Percentiles rank a stretch among this genome's conserved stretches.
Conservation (phyloP, 805 yeast genomes). For the Candida railenensis region DNA sequence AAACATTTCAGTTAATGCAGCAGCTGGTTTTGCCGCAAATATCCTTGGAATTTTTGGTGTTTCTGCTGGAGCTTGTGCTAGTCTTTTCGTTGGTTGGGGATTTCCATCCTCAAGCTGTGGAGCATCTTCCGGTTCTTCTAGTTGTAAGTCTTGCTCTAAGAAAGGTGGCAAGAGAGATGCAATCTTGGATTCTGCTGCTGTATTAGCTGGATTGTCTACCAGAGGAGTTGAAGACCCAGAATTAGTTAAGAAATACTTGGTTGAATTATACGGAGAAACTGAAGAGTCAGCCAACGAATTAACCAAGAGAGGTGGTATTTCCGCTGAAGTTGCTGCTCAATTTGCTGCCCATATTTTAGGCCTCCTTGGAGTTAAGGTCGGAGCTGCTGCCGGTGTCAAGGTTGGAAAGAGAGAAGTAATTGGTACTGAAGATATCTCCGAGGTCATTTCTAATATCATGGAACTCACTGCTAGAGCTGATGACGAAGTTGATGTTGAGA, state of each 20-base stretch:
- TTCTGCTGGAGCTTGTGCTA: constrained; percentile 9
- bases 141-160: neutral
- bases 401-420: constrained; percentile 10
- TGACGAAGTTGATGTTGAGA: constrained; percentile 2
- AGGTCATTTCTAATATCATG: constrained; percentile 6
- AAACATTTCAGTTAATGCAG: constrained; percentile 8
- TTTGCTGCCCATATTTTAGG: constrained; percentile 9
- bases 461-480: neutral
- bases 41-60: constrained; percentile 9
- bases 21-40: constrained; percentile 9
- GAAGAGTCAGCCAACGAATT: constrained; percentile 2
- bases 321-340: constrained; percentile 9
- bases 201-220: neutral
- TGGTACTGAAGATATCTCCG: constrained; percentile 7
- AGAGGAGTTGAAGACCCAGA: neutral
- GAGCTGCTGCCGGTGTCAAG: constrained; percentile 3
- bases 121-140: neutral
- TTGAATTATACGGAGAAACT: constrained; percentile 1
- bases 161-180: neutral
- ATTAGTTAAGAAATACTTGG: neutral
- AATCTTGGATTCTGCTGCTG: neutral
- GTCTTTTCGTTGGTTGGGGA: constrained; percentile 2
- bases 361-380: constrained; percentile 8
- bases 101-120: constrained; percentile 1
- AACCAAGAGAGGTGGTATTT: constrained; percentile 9